Conservation (phyloP, 805 yeast species). For the Osmozyma mogii region DNA sequence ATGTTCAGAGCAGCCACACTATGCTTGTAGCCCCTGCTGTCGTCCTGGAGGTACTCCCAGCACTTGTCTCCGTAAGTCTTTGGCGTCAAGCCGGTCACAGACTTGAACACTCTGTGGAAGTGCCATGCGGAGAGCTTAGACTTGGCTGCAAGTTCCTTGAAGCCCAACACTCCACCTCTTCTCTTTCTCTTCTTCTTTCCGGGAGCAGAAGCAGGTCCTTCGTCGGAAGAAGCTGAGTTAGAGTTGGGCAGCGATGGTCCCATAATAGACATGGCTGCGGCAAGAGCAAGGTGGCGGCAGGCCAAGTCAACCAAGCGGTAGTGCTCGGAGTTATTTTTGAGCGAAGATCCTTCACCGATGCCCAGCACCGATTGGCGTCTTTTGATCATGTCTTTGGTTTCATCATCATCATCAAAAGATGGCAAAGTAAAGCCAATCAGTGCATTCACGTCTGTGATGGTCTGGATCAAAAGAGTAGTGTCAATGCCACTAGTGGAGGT, state of each 20-base stretch:
- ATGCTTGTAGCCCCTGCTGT: no score
- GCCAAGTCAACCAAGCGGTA: conserved; percentile 65
- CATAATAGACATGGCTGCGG: conserved; percentile 52
- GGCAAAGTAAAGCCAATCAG: conserved; percentile 53
- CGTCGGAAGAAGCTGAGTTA: no score
- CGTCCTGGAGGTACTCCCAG: conserved; percentile 48
- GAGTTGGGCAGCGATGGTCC: no score
- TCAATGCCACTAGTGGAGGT: conserved; percentile 37
- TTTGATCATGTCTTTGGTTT: no score
- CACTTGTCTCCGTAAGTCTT: conserved; percentile 85
- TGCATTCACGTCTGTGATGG: conserved; percentile 50
- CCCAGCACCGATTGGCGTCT: conserved; percentile 25
- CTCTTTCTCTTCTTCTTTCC: conserved; percentile 41
- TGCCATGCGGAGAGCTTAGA: conserved; percentile 87
- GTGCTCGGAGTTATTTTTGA: conserved; percentile 63
- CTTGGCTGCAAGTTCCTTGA: conserved; percentile 81
- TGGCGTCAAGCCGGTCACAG: conserved; percentile 80
- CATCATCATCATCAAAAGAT: conserved; percentile 37
- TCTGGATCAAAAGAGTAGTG: conserved; percentile 35
- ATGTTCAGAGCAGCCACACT: no score
- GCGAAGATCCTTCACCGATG: no score
- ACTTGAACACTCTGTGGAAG: conserved; percentile 83
- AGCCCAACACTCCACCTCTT: conserved; percentile 74
- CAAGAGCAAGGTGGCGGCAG: conserved; percentile 75
- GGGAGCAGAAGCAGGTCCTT: conserved; percentile 3